Evolutionary conservation across 345 rosid species (phyloP), one percentile per base, ranked within the genome.

Genomic region (Limnanthes douglasii): DNA sequence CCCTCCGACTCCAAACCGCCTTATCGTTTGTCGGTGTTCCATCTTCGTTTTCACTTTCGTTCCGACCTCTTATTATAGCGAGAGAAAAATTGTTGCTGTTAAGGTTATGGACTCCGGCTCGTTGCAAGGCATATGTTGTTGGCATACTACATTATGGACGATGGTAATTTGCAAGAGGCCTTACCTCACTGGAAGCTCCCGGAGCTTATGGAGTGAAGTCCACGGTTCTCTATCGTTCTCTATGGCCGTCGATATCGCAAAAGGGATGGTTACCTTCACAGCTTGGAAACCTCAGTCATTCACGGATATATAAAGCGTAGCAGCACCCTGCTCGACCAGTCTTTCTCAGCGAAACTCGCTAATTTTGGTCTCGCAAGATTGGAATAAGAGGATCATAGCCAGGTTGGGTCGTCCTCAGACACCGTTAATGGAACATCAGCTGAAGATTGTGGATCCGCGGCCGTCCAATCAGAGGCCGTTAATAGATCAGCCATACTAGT

Each of bases 281-380:
- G 75, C 10, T 44, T 82, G 50, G 54, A 58, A 40, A 86, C 86
- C 8, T 78, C 83, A 4, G 85, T 74, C 25, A 72, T 88, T 26
- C 95, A 88, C 13, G 95, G 95, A 4, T 95, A 88, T 46, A 56
- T 88, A 18, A 88, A 88, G 46, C 95, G 93, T 4, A 83, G 95
- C 31, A 88, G 83, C 33, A 39, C 83, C 14, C 46, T 88, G 16
- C 48, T 88, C 59, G 97, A 88, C 61, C 65, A 60, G 17, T 37
- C 27, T 24, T 88, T 88, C 52, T 55, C 62, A 1, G 86, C 97
- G 0, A 88, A 68, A 45, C 50, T 88, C 8, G 72, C 93, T 1
- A 95, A 88, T 59, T 88, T 88, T 8, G 97, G 97, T 23, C 70
- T 88, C 10, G 78, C 97, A 1, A 73, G 90, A 54, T 40, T 71